Base-by-base conservation (phyloP, 1,284 basidiomycete species). In the Cutaneotrichosporon curvatum region DNA sequence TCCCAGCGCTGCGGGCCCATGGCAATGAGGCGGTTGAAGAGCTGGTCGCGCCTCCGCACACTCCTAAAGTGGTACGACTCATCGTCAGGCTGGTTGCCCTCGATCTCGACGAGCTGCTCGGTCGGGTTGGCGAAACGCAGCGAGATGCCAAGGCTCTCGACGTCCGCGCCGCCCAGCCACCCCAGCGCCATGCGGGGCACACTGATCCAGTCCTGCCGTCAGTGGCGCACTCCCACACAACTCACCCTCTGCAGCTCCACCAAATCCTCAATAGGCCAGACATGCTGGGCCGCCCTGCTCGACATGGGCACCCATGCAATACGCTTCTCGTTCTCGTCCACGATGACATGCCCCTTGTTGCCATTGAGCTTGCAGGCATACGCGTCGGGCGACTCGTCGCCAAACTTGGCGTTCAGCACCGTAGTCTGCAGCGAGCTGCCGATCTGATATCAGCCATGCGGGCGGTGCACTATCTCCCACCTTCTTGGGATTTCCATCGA, bases 1-100 rank as follows among this genome's bases (percentile, higher is more conserved):
- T 73, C 73, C 72, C 72, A 74, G 41, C 67, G 51, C 61, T 73
- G 69, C 34, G 59, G 52, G 8, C 68, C 68, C 61, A 73, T 71
- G 42, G 64, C 65, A 38, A 75, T 48, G 46, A 74, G 50, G 15
- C 73, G 57, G 14, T 67, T 61, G 44, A 75, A 74, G 47, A 75
- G 54, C 54, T 70, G 62, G 50, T 75, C 73, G 33, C 74, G 51
- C 42, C 72, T 59, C 2, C 63, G 66, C 5, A 74, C 69, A 36
- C 68, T 54, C 35, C 60, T 67, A 52, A 75, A 72, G 36, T 62
- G 53, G 49, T 65, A 45, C 45, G 28, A 40, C 28, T 36, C 40
- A 18, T 37, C 30, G 21, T 40, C 40, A 9, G 3, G 5, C 35
- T 42, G 34, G 34, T 47, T 20, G 4, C 41, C 40, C 12, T 31